Percentiles rank a stretch among this genome's conserved stretches.
Conservation (phyloP, 192 early-diverging fungal species). For the Thoreauomyces humboldtii region DNA sequence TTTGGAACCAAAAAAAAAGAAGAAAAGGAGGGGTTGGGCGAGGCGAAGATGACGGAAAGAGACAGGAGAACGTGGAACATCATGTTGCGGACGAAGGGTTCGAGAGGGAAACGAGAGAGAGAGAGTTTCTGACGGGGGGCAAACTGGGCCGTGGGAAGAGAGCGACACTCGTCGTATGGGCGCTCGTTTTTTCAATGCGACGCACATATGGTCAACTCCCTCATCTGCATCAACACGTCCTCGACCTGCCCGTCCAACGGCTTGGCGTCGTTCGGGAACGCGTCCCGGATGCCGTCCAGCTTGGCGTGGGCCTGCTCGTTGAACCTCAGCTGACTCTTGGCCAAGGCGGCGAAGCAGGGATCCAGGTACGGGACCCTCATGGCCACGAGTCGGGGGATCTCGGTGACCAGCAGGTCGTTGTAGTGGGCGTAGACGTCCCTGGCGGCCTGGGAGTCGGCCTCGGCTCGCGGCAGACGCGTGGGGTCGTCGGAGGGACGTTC, state of each 20-base stretch:
- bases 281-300: slow-evolving; percentile 57
- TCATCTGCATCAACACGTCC: slow-evolving; percentile 82
- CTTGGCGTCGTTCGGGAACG: slow-evolving; percentile 51
- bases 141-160: no score
- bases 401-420: slow-evolving; percentile 76
- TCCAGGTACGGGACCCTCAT: slow-evolving; percentile 86
- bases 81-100: no score
- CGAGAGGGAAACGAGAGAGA: no score
- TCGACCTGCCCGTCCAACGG: slow-evolving; percentile 74
- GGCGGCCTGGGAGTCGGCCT: slow-evolving; percentile 74
- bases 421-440: slow-evolving; percentile 76
- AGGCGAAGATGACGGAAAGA: no score
- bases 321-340: slow-evolving; percentile 91
- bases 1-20: no score
- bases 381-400: slow-evolving; percentile 89
- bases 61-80: no score
- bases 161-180: no score
- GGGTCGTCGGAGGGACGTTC: slow-evolving; percentile 79
- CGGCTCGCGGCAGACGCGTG: slow-evolving; percentile 68
- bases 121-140: no score
- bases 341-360: slow-evolving; percentile 93
- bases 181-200: slow-evolving; percentile 9
- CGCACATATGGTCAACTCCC: slow-evolving; percentile 86
- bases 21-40: no score
- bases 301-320: slow-evolving; percentile 76